Evolutionary conservation across 2,329 filamentous ascomycete genomes (phyloP).

Genomic region (Pseudomassariella vexata): DNA sequence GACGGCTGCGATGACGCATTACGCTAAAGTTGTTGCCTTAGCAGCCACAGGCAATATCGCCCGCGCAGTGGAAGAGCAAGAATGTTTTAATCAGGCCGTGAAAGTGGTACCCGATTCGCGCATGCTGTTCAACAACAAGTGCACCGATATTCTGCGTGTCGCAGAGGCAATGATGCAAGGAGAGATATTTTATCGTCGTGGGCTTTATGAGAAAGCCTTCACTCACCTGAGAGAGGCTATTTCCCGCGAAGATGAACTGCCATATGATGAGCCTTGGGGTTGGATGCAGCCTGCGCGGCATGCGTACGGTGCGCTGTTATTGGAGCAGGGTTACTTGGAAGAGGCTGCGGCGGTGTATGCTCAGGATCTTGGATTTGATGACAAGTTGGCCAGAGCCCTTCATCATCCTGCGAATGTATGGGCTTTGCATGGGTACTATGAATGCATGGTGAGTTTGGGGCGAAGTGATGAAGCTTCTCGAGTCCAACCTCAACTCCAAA

Average conservation of each 20-base stretch:
- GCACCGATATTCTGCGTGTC: conserved; percentile 56
- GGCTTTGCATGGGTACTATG: conserved; percentile 67
- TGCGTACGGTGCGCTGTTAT: conserved; percentile 62
- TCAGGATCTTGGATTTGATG: conserved; percentile 55
- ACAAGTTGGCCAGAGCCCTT: conserved; percentile 56
- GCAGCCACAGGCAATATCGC: conserved; percentile 51
- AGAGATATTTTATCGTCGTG: conserved; percentile 64
- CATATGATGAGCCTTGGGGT: conserved; percentile 71
- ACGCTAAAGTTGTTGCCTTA: conserved; percentile 62
- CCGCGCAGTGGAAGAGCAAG: conserved; percentile 47
- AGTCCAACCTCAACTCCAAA: conserved; percentile 18
- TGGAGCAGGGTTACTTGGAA: conserved; percentile 58
- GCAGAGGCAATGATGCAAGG: conserved; percentile 65
- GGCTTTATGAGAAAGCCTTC: conserved; percentile 55
- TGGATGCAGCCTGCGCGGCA: conserved; percentile 75
- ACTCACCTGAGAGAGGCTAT: conserved; percentile 51
- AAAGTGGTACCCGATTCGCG: conserved; percentile 50
- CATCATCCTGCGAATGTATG: conserved; percentile 71
- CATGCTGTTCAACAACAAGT: conserved; percentile 64
- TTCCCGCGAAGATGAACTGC: conserved; percentile 53
- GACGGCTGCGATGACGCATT: conserved; percentile 63
- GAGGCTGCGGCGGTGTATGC: conserved; percentile 52
- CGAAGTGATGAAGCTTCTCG: conserved; percentile 30
- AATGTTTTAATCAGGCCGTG: conserved; percentile 44
- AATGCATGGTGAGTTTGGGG: conserved; percentile 57